Conservation (phyloP, 2,329 filamentous ascomycete species). For the Cladosporium phlei region DNA sequence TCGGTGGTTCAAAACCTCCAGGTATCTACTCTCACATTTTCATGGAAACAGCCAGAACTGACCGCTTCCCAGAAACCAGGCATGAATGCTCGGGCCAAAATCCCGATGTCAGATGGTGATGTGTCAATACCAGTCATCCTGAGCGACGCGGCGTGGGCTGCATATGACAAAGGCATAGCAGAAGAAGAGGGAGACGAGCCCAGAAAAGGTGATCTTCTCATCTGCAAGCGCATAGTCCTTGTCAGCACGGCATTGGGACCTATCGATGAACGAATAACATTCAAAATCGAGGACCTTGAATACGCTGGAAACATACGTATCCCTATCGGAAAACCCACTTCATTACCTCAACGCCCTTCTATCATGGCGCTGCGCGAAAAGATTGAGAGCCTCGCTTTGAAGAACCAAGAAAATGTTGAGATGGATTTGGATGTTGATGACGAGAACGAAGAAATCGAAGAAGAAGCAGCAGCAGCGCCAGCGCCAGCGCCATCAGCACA, state of each 20-base stretch:
- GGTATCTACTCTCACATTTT: too few species aligned
- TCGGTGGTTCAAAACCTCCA: too few species aligned
- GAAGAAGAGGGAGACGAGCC: constrained; percentile 1
- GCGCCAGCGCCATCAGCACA: too few species aligned
- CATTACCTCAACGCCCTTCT: constrained; percentile 19
- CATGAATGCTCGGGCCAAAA: constrained; percentile 5
- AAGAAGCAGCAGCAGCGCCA: too few species aligned
- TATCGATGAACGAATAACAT: constrained; percentile 22
- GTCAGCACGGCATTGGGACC: constrained; percentile 27
- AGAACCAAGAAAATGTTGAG: constrained; percentile 6
- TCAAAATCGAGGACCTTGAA: constrained; percentile 25
- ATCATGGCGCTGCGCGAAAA: constrained; percentile 20
- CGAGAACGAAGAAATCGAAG: neutral
- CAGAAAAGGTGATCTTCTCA: constrained; percentile 24
- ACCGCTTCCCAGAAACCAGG: constrained; percentile 13
- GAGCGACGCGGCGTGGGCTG: constrained; percentile 18
- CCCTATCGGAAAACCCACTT: constrained; percentile 16
- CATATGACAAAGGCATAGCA: constrained; percentile 7
- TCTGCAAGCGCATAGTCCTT: constrained; percentile 20
- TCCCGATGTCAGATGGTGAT: constrained; percentile 25
- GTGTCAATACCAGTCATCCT: constrained; percentile 24
- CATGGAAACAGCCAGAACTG: too few species aligned
- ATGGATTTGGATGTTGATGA: neutral
- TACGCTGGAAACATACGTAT: constrained; percentile 26
- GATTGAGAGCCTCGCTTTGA: constrained; percentile 15